Base-by-base conservation (phyloP, 2,329 filamentous ascomycete genomes). In the Cercospora sesami region DNA sequence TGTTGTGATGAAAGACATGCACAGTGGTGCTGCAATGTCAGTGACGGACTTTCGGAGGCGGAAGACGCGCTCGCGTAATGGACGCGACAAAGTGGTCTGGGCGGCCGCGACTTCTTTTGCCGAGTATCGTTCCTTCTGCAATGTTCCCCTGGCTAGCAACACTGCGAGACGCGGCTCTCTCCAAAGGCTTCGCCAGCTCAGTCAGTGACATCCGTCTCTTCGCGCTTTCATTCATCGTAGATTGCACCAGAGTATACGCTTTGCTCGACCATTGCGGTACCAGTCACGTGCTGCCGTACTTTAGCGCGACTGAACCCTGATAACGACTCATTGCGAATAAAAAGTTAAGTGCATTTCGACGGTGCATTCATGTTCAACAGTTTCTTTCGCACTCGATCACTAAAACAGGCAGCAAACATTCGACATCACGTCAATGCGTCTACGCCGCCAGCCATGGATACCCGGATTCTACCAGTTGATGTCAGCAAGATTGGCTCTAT, bases 401-500 rank as follows among this genome's bases (percentile, higher is more conserved):
- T 7, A 4, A 36, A 31, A 10, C 55, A 30, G 30, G 30, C 55
- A 18, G 28, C 28, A 36, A 18, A 59, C 1, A 36, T 59, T 23
- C 55, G 55, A 21, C 10, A 16, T 16, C 10, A 18, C 4, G 5
- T 30, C 26, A 53, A 63, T 63, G 60, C 42, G 26, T 31, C 60
- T 30, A 30, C 18, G 10, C 9, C 31, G 18, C 8, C 30, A 33
- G 51, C 65, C 30, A 75, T 72, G 72, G 73, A 79, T 33, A 83
- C 82, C 12, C 62, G 73, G 6, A 79, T 81, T 16, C 70, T 82
- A 31, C 76, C 80, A 3, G 78, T 83, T 16, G 78, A 83, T 66
- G 76, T 80, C 4, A 73, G 75, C 18, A 80, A 77, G 33, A 71
- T 83, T 33, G 81, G 82, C 30, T 72, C 71, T 3, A 75, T 83